Base-by-base conservation (phyloP, 495 filamentous ascomycete species). In the Aspergillus saccharolyticus region DNA sequence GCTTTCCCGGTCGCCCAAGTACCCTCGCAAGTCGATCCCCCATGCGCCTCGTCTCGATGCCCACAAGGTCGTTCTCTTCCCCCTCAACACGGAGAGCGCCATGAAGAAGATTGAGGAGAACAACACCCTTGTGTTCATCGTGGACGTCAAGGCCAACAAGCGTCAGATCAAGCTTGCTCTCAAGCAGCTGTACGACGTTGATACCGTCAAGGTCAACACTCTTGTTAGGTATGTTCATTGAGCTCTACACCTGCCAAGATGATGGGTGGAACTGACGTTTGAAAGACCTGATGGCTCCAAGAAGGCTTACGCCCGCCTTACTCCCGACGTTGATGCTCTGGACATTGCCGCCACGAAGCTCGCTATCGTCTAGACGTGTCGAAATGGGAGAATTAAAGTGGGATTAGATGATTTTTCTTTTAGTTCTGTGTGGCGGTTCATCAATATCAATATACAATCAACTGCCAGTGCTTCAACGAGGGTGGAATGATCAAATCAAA, bases 41-140 rank as follows among this genome's bases (percentile, higher is more conserved):
- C 89, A 94, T 70, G 84, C 83, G 66, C 87, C 92, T 66, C 89
- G 89, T 62, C 87, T 97, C 71, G 94, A 98, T 77, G 88, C 90
- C 78, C 85, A 88, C 84, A 93, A 94, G 82, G 78, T 93, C 70
- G 86, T 95, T 71, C 80, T 90, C 65, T 84, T 89, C 82, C 80
- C 80, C 56, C 82, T 98, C 60, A 99, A 99, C 84, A 97, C 94
- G 53, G 94, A 98, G 86, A 90, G 86, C 64, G 95, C 94, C 69
- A 96, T 99, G 90, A 99, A 99, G 90, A 97, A 96, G 88, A 96
- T 97, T 63, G 95, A 97, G 85, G 94, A 97, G 88, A 89, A 97
- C 85, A 96, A 99, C 85, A 96, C 94, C 66, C 83, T 97, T 20
- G 95, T 97, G 65, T 97, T 99, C 82, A 96, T 97, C 70, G 91